These are phyloP conservation scores for Grigorovia humatica DNA, from an alignment of 805 yeast species.

Conservation along the genomic window DNA sequence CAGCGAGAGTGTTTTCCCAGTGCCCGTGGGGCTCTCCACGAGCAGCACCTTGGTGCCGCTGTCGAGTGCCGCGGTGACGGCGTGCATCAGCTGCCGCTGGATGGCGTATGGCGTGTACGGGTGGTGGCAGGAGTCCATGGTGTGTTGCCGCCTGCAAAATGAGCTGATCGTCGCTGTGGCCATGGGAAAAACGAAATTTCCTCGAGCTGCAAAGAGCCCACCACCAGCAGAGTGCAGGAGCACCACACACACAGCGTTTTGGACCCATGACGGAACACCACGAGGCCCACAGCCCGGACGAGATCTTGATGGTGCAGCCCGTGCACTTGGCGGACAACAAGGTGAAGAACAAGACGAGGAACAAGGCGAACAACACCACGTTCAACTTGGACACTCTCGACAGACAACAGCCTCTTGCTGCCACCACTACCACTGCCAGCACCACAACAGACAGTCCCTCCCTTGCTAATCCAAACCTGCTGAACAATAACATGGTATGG, in stretches of 20 bases:
- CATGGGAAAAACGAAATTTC: no score
- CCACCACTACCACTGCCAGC: no score
- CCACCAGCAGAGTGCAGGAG: background rate
- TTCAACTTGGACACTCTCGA: background rate
- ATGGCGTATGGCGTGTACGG: conserved; percentile 77
- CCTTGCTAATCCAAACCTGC: background rate
- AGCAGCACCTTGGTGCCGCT: conserved; percentile 54
- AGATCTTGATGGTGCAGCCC: background rate
- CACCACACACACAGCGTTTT: background rate
- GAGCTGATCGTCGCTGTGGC: background rate
- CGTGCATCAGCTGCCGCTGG: conserved; percentile 66
- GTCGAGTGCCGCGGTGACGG: conserved; percentile 30
- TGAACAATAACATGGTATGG: background rate
- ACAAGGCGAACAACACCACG: background rate
- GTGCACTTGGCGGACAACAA: background rate
- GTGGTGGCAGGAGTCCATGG: conserved; percentile 36
- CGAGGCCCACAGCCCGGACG: background rate
- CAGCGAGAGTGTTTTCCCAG: conserved; percentile 82
- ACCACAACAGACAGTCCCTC: background rate
- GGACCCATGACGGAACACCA: background rate
- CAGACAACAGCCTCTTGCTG: background rate
- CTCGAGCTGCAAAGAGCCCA: no score
- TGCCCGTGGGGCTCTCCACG: conserved; percentile 91
- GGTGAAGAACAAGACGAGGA: no score
- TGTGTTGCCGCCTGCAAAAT: background rate